A percentile compares a stretch with the other conserved stretches of the same genome.
Evolutionary conservation across 225 moss, liverwort and hornwort species (phyloP).

Genomic region (Pseudisothecium myosuroides): DNA sequence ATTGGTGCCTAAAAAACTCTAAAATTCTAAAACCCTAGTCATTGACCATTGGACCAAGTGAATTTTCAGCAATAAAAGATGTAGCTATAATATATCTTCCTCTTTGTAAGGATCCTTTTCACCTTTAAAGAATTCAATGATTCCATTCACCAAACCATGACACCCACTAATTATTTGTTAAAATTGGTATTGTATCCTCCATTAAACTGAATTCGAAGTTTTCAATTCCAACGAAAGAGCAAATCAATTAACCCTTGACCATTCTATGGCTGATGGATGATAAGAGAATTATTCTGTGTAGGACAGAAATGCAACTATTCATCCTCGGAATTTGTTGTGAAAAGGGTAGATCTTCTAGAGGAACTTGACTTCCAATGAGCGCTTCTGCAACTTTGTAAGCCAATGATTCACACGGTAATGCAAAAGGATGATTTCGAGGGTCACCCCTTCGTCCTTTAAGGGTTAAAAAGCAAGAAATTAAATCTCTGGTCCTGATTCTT

Average conservation of each 20-base stretch:
- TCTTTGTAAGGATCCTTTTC: background rate
- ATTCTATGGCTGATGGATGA: too few relatives aligned
- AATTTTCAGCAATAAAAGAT: background rate
- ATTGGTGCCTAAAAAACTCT: background rate
- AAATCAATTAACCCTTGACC: too few relatives aligned
- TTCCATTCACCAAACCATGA: background rate
- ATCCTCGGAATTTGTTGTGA: too few relatives aligned
- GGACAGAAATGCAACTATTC: too few relatives aligned
- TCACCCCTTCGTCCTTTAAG: too few relatives aligned
- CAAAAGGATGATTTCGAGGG: too few relatives aligned
- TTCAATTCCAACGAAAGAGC: background rate
- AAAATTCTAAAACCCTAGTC: background rate
- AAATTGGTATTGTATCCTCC: background rate
- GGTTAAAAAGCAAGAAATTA: background rate
- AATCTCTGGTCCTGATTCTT: background rate
- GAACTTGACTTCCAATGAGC: too few relatives aligned
- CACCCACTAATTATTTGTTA: too few relatives aligned
- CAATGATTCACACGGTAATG: too few relatives aligned
- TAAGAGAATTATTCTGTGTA: too few relatives aligned
- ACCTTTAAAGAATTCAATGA: background rate
- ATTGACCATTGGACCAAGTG: rapidly evolving
- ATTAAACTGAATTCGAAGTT: background rate
- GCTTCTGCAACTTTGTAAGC: too few relatives aligned
- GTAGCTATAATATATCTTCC: rapidly evolving
- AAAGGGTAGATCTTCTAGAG: too few relatives aligned